These are phyloP conservation scores for Podospora tetraspora DNA, from an alignment of 495 filamentous ascomycete species.

Conservation along the genomic window DNA sequence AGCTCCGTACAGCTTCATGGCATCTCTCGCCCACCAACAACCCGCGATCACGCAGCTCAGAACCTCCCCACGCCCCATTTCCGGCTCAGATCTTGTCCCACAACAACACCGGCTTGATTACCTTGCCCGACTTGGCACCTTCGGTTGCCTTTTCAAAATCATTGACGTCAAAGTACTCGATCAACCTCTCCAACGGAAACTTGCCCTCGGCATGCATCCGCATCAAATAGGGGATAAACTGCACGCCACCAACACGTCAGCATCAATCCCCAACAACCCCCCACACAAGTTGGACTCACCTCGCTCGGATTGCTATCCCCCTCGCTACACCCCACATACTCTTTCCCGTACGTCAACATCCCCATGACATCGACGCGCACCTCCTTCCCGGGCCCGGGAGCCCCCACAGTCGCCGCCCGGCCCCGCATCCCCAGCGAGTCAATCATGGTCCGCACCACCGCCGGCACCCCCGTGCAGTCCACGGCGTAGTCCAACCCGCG, in stretches of 20 bases:
- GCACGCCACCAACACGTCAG: neutral
- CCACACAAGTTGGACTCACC: constrained; percentile 14
- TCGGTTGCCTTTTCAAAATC: constrained; percentile 25
- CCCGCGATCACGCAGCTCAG: no score
- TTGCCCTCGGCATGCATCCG: constrained; percentile 37
- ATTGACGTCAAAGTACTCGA: constrained; percentile 26
- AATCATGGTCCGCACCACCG: constrained; percentile 31
- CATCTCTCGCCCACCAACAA: no score
- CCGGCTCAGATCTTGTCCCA: constrained; percentile 13
- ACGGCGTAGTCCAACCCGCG: constrained; percentile 30
- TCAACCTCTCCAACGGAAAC: constrained; percentile 40
- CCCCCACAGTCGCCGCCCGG: constrained; percentile 40
- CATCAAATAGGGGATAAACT: constrained; percentile 17
- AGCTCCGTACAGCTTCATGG: no score
- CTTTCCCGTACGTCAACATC: constrained; percentile 28
- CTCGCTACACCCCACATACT: constrained; percentile 30
- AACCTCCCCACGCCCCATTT: neutral
- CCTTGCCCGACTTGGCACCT: constrained; percentile 22
- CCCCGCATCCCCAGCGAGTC: constrained; percentile 35
- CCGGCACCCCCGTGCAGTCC: constrained; percentile 38
- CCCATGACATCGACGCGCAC: constrained; percentile 26
- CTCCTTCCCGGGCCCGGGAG: constrained; percentile 27
- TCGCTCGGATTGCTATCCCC: constrained; percentile 24
- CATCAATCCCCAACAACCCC: neutral
- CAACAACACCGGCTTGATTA: constrained; percentile 28